A percentile compares a stretch with the other conserved stretches of the same genome.
These are phyloP conservation scores for Dipodascus albidus DNA, from an alignment of 805 yeast genomes.

Conservation along the genomic window DNA sequence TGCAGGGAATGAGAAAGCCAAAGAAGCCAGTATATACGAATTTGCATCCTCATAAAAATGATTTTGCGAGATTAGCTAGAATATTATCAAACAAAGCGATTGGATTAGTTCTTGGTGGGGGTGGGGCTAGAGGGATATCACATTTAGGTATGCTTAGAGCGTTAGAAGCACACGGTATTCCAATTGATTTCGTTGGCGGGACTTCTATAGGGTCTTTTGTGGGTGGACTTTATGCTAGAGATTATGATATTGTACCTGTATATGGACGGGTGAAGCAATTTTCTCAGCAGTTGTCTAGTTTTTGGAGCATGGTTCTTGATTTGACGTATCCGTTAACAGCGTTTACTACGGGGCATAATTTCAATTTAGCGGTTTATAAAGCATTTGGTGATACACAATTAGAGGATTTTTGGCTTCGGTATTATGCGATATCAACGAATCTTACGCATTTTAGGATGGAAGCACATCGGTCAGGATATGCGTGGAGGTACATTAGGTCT, in stretches of 20 bases:
- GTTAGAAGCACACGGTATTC: conserved; percentile 82
- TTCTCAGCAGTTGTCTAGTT: conserved; percentile 65
- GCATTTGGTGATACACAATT: conserved; percentile 84
- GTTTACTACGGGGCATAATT: conserved; percentile 94
- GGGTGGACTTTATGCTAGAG: conserved; percentile 90
- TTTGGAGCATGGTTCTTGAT: conserved; percentile 79
- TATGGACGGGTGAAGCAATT: conserved; percentile 85
- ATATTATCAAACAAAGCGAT: conserved; percentile 86
- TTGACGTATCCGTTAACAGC: conserved; percentile 89
- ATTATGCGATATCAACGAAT: conserved; percentile 87
- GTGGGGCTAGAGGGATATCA: conserved; percentile 92
- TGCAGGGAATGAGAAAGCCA: conserved; percentile 16
- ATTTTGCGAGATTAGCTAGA: conserved; percentile 81
- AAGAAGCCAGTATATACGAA: conserved; percentile 23
- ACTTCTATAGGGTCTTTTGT: conserved; percentile 94
- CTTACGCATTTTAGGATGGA: conserved; percentile 94
- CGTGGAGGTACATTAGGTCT: conserved; percentile 92
- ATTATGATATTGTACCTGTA: conserved; percentile 81
- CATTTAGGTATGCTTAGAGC: conserved; percentile 90
- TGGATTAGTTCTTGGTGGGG: conserved; percentile 93
- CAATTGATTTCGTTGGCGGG: conserved; percentile 90
- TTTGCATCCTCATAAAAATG: conserved; percentile 59
- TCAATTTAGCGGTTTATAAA: conserved; percentile 94
- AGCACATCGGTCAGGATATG: conserved; percentile 80
- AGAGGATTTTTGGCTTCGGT: conserved; percentile 92